These are phyloP conservation scores for Umbelopsis ramanniana DNA, from an alignment of 192 early-diverging fungal species.

Conservation along the genomic window DNA sequence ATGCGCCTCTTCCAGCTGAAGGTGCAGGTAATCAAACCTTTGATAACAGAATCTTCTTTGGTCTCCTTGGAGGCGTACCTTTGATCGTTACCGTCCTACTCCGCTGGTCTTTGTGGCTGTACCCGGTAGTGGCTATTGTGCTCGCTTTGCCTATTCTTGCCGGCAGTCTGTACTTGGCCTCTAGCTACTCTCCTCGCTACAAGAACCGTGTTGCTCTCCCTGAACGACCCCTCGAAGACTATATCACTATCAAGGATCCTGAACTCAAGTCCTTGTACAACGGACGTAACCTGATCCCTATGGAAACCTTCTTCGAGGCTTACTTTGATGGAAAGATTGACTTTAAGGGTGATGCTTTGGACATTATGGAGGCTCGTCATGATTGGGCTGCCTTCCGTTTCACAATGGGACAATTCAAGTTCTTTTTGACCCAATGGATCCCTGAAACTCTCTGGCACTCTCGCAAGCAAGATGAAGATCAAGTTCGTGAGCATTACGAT, in stretches of 20 bases:
- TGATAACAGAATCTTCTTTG: constrained; percentile 72
- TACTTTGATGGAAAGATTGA: constrained; percentile 98
- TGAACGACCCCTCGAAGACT: constrained; percentile 80
- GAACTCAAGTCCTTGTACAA: constrained; percentile 74
- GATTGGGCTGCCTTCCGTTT: constrained; percentile 94
- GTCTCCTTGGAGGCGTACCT: constrained; percentile 66
- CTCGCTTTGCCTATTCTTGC: constrained; percentile 78
- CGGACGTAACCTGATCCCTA: constrained; percentile 89
- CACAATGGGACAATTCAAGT: constrained; percentile 83
- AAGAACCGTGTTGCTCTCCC: constrained; percentile 76
- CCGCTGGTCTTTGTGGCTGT: constrained; percentile 64
- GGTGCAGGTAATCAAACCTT: constrained; percentile 85
- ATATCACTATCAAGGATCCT: constrained; percentile 88
- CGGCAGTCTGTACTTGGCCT: constrained; percentile 67
- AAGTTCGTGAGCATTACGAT: constrained; percentile 98
- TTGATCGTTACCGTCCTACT: constrained; percentile 64
- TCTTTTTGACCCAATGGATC: constrained; percentile 95
- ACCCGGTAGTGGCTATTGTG: constrained; percentile 62
- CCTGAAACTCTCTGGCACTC: constrained; percentile 98
- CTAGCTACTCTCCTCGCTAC: constrained; percentile 65
- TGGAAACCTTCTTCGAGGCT: constrained; percentile 96
- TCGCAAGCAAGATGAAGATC: constrained; percentile 96
- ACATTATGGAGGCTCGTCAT: constrained; percentile 88
- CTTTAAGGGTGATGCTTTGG: constrained; percentile 83
- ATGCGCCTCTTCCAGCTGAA: constrained; percentile 75